These are phyloP conservation scores for Zalaria obscura DNA, from an alignment of 2,329 filamentous ascomycete species.

Conservation along the genomic window DNA sequence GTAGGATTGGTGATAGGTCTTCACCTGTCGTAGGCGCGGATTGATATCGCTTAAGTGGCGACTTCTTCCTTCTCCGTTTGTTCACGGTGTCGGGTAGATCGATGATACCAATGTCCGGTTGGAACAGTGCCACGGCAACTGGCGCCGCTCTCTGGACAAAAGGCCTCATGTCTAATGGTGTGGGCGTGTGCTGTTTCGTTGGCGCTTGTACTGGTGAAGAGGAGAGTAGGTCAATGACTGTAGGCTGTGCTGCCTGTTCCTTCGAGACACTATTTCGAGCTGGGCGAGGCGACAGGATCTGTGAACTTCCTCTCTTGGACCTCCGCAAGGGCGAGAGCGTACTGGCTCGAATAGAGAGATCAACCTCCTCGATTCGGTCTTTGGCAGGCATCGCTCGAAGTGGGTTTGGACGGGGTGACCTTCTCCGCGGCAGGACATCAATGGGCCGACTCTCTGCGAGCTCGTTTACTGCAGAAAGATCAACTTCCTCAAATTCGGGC, in stretches of 20 bases:
- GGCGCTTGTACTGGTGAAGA: slow-evolving; percentile 10
- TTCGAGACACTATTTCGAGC: too few relatives aligned
- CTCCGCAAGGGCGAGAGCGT: slow-evolving; percentile 12
- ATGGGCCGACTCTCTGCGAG: background rate
- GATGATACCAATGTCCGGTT: background rate
- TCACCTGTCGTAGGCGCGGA: slow-evolving; percentile 12
- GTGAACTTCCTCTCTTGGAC: slow-evolving; percentile 5
- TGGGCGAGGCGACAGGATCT: too few relatives aligned
- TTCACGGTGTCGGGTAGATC: slow-evolving; percentile 17
- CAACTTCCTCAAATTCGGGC: slow-evolving; percentile 1
- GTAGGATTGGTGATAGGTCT: slow-evolving; percentile 4
- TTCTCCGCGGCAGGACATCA: background rate
- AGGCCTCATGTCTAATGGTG: slow-evolving; percentile 6
- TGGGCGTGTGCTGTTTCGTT: slow-evolving; percentile 6
- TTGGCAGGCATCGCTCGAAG: background rate
- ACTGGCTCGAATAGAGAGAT: slow-evolving; percentile 8
- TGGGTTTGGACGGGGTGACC: background rate
- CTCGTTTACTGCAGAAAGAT: background rate
- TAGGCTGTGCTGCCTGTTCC: slow-evolving; percentile 1
- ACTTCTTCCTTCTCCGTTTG: slow-evolving; percentile 12
- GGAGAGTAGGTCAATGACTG: slow-evolving; percentile 16
- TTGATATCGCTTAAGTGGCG: slow-evolving; percentile 13
- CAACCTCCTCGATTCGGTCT: slow-evolving; percentile 1
- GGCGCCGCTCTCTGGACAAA: background rate
- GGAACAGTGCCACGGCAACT: background rate